Conservation (phyloP, 768 basidiomycete species). For the Lenzites betulinus region DNA sequence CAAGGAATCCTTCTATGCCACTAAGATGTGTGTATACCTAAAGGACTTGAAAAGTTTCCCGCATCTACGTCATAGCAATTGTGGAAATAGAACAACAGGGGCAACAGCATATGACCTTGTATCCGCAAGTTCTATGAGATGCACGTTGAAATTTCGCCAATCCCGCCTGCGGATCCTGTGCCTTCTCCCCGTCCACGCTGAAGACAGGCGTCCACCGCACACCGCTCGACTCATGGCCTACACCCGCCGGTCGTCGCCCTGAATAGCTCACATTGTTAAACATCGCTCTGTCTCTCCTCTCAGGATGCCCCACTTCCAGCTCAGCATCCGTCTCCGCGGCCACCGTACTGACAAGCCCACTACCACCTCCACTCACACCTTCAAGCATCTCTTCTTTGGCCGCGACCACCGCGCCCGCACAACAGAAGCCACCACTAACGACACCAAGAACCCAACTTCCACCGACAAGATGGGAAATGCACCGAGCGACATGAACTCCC, state of each 20-base stretch:
- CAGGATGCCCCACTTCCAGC: constrained; percentile 19
- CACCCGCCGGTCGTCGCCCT: not conserved
- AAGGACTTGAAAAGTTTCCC: too few species aligned
- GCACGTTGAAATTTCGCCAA: not conserved
- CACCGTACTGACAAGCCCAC: not conserved
- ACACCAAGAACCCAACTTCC: not conserved
- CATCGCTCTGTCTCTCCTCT: not conserved
- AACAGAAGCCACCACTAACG: not conserved
- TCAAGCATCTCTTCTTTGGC: constrained; percentile 12
- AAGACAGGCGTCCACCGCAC: constrained; percentile 2
- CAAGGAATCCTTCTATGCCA: too few species aligned
- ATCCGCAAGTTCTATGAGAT: not conserved
- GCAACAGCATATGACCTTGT: too few species aligned
- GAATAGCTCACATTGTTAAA: not conserved
- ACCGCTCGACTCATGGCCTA: constrained; percentile 6
- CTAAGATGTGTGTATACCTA: too few species aligned
- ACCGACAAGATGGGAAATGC: constrained; percentile 20
- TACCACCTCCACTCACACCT: not conserved
- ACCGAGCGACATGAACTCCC: constrained; percentile 22
- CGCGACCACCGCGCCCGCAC: not conserved
- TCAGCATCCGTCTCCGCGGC: constrained; percentile 22
- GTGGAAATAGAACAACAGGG: too few species aligned
- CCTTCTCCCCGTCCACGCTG: constrained; percentile 7
- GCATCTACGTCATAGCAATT: too few species aligned
- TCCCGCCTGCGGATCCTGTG: constrained; percentile 2